A percentile compares a stretch with the other conserved stretches of the same genome.
phyloP scores from a whole-genome alignment of 139 green algal species.

The Marvania coccoides region DNA sequence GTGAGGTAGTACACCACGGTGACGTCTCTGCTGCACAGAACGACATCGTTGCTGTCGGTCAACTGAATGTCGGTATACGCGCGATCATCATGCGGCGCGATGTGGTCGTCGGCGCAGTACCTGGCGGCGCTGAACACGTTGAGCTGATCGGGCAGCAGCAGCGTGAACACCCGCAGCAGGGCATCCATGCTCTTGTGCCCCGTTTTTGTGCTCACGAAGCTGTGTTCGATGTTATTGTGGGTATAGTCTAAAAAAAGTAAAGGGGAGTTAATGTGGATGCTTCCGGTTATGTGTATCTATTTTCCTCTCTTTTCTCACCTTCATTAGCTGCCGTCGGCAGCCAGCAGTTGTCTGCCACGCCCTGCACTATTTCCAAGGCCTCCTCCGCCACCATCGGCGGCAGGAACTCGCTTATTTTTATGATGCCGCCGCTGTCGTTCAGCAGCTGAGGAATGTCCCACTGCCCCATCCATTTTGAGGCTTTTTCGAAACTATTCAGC shows the following conservation, averaged over 20 bases:
- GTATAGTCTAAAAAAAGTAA: too few relatives aligned
- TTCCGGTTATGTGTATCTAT: too few relatives aligned
- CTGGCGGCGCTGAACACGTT: slow-evolving; percentile 35
- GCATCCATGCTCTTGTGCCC: neutral
- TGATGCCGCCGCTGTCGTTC: neutral
- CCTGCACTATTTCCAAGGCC: neutral
- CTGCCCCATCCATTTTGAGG: neutral
- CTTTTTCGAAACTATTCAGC: neutral
- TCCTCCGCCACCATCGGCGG: neutral
- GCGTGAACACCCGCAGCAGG: slow-evolving; percentile 28
- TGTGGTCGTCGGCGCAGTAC: slow-evolving; percentile 21
- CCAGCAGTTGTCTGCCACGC: neutral
- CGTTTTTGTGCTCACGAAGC: neutral
- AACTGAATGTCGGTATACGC: slow-evolving; percentile 28
- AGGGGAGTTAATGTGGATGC: too few relatives aligned
- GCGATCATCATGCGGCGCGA: slow-evolving; percentile 27
- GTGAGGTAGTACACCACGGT: slow-evolving; percentile 31
- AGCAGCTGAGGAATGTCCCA: neutral
- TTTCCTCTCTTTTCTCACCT: too few relatives aligned
- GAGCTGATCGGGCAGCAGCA: slow-evolving; percentile 33
- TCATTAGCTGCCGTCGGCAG: neutral
- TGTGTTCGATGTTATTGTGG: neutral
- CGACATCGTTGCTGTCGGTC: slow-evolving; percentile 16
- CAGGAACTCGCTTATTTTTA: neutral
- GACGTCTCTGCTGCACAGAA: slow-evolving; percentile 24